These are phyloP conservation scores for Yamadazyma triangularis DNA, from an alignment of 1,139 yeast species.

Conservation along the genomic window DNA sequence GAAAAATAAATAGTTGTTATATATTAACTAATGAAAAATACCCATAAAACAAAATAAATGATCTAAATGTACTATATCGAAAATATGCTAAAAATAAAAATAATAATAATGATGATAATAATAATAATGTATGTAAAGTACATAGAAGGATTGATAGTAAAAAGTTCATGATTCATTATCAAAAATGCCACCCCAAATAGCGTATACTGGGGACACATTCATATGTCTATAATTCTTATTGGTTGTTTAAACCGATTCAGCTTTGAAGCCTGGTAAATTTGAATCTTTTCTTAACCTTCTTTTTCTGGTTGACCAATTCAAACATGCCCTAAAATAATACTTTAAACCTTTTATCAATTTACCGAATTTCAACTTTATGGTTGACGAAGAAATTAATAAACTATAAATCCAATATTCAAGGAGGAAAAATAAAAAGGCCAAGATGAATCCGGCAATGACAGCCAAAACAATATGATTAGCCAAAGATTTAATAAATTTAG, in stretches of 20 bases:
- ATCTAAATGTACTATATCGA: too few species aligned
- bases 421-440: constrained; percentile 39
- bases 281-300: constrained; percentile 54
- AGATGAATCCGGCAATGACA: constrained; percentile 67
- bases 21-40: too few species aligned
- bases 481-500: constrained; percentile 65
- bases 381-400: constrained; percentile 31
- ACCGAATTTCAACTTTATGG: constrained; percentile 10
- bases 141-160: too few species aligned
- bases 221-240: too few species aligned
- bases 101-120: too few species aligned
- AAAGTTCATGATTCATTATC: too few species aligned
- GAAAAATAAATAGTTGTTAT: background rate
- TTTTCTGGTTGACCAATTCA: constrained; percentile 8
- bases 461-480: constrained; percentile 69
- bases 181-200: too few species aligned
- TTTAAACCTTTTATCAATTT: constrained; percentile 3
- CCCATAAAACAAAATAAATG: too few species aligned
- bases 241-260: background rate
- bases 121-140: too few species aligned
- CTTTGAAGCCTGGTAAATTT: constrained; percentile 26
- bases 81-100: too few species aligned
- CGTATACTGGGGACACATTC: too few species aligned
- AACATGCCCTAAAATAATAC: background rate
- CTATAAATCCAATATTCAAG: constrained; percentile 61